Conservation (phyloP, 2,329 filamentous ascomycete genomes). For the Penicillium sp. region DNA sequence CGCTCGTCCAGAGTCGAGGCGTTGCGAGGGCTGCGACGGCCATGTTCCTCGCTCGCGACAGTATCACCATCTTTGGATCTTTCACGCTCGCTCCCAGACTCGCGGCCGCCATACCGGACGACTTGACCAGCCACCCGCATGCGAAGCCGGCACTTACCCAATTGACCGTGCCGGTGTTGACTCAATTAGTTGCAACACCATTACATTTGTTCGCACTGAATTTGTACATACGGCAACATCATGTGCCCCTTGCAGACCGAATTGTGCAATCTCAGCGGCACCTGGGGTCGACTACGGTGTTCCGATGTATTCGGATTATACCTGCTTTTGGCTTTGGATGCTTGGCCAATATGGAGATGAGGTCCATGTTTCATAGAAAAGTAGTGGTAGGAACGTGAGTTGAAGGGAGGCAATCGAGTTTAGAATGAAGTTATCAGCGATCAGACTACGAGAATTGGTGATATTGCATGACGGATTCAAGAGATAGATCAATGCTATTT, state of each 20-base stretch:
- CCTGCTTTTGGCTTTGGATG: constrained; percentile 86
- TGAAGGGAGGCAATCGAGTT: neutral
- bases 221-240: constrained; percentile 64
- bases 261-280: constrained; percentile 65
- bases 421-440: neutral
- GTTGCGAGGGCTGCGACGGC: constrained; percentile 24
- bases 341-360: constrained; percentile 66
- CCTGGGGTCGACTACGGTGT: constrained; percentile 67
- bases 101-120: constrained; percentile 27
- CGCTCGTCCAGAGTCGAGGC: constrained; percentile 13
- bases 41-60: constrained; percentile 78
- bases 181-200: constrained; percentile 78
- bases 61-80: constrained; percentile 72
- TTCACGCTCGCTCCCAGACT: constrained; percentile 32
- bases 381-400: neutral
- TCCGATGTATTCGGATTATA: constrained; percentile 77
- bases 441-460: too few relatives aligned
- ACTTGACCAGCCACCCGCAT: constrained; percentile 22
- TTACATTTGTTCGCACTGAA: constrained; percentile 83
- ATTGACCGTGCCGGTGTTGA: constrained; percentile 72
- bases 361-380: constrained; percentile 24
- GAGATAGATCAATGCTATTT: too few relatives aligned
- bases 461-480: neutral
- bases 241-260: constrained; percentile 55
- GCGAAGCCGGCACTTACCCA: constrained; percentile 54